A percentile compares a stretch with the other conserved stretches of the same genome.
Evolutionary conservation across 176 grass and related monocot genomes (phyloP).

Genomic region (Tuctoria greenei): DNA sequence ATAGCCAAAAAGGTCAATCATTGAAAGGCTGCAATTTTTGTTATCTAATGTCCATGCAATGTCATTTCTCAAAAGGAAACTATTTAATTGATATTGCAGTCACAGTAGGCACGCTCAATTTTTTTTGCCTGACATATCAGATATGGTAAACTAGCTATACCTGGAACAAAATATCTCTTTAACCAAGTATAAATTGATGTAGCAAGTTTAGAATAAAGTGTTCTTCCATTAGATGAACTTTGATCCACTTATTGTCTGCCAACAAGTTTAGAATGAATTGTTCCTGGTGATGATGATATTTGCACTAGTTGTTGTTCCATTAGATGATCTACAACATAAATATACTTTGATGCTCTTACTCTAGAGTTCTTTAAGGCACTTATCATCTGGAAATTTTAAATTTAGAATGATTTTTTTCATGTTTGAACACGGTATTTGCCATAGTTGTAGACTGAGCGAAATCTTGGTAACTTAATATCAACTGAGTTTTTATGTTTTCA

Average conservation of each 20-base stretch:
- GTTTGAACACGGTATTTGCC: background rate
- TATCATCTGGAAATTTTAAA: background rate
- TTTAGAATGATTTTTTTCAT: background rate
- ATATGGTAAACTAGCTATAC: background rate
- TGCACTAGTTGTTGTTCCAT: background rate
- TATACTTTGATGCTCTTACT: background rate
- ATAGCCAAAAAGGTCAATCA: background rate
- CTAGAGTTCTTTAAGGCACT: background rate
- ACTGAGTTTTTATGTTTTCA: background rate
- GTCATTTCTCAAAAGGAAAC: background rate
- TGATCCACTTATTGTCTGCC: background rate
- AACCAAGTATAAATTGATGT: too few relatives aligned
- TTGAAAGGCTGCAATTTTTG: background rate
- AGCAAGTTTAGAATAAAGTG: too few relatives aligned
- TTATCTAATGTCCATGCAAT: background rate
- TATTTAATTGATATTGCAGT: background rate
- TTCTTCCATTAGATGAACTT: background rate
- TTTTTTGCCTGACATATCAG: background rate
- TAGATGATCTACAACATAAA: background rate
- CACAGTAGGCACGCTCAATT: background rate
- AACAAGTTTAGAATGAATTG: background rate
- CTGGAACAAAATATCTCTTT: too few relatives aligned
- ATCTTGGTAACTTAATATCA: background rate
- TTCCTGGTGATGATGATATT: background rate
- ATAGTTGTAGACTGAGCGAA: background rate